Evolutionary conservation across 345 rosid species (phyloP).

Genomic region (Mangifera indica): DNA sequence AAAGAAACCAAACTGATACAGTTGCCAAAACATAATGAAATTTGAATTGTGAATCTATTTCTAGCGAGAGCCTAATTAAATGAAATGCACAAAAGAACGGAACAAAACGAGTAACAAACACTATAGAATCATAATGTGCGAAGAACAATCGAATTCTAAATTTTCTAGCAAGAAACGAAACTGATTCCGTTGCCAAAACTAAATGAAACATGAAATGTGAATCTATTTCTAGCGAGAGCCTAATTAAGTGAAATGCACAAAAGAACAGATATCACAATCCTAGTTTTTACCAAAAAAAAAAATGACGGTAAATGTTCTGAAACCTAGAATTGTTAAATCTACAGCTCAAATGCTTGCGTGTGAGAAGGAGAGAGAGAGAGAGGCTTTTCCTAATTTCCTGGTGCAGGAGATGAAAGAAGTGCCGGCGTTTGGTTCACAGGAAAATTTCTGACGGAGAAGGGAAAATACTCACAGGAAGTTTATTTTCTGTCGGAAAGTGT

Average conservation of each 20-base stretch:
- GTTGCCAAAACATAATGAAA: background rate
- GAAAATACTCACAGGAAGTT: background rate
- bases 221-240: background rate
- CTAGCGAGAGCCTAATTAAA: background rate
- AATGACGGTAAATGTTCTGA: background rate
- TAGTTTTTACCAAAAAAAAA: background rate
- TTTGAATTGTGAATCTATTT: background rate
- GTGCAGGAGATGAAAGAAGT: background rate
- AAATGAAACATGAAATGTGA: background rate
- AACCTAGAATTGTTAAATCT: background rate
- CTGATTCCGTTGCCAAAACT: background rate
- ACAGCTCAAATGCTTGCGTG: background rate
- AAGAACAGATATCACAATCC: background rate
- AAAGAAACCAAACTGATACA: background rate
- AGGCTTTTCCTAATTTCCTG: constrained; percentile 10
- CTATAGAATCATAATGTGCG: background rate
- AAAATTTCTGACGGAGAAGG: constrained; percentile 9
- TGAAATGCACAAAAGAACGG: too few relatives aligned
- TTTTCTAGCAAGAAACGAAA: background rate
- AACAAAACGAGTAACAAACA: background rate
- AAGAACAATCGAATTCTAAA: background rate
- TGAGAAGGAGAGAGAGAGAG: constrained; percentile 1
- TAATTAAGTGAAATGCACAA: background rate
- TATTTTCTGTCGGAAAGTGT: background rate
- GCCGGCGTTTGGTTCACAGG: constrained; percentile 4